Conservation (phyloP, 345 rosid species). For the Mercurialis annua region DNA sequence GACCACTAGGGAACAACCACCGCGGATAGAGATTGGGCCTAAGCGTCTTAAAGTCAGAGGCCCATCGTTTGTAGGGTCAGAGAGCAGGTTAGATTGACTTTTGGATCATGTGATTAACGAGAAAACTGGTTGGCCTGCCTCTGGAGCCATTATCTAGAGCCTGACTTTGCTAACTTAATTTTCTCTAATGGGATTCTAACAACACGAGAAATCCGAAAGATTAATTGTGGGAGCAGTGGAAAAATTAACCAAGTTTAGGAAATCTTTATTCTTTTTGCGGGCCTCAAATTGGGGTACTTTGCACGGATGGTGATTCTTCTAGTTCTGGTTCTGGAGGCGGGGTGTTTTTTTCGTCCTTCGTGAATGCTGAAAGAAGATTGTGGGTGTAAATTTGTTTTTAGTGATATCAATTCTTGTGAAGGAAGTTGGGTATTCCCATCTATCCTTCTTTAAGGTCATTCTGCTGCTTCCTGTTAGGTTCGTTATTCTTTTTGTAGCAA, state of each 20-base stretch:
- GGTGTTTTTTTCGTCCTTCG: conserved; percentile 44
- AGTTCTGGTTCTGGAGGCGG: conserved; percentile 51
- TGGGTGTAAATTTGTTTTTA: conserved; percentile 37
- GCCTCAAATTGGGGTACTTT: conserved; percentile 29
- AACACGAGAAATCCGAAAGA: conserved; percentile 32
- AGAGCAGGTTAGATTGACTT: conserved; percentile 41
- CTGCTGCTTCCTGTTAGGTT: conserved; percentile 42
- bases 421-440: conserved; percentile 35
- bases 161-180: conserved; percentile 45
- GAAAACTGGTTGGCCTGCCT: conserved; percentile 28
- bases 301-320: conserved; percentile 47
- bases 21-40: conserved; percentile 45
- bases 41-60: conserved; percentile 70
- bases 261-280: conserved; percentile 60
- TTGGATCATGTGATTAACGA: conserved; percentile 16
- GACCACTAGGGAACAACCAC: conserved; percentile 34
- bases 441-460: conserved; percentile 17
- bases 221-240: conserved; percentile 46
- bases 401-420: conserved; percentile 21
- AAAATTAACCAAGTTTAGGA: conserved; percentile 46
- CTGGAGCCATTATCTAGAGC: conserved; percentile 33
- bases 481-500: conserved; percentile 45
- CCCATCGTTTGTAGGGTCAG: conserved; percentile 42
- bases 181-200: conserved; percentile 50
- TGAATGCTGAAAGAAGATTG: conserved; percentile 38